These are phyloP conservation scores for Castanea sativa DNA, from an alignment of 306 rosid genomes.

Conservation along the genomic window DNA sequence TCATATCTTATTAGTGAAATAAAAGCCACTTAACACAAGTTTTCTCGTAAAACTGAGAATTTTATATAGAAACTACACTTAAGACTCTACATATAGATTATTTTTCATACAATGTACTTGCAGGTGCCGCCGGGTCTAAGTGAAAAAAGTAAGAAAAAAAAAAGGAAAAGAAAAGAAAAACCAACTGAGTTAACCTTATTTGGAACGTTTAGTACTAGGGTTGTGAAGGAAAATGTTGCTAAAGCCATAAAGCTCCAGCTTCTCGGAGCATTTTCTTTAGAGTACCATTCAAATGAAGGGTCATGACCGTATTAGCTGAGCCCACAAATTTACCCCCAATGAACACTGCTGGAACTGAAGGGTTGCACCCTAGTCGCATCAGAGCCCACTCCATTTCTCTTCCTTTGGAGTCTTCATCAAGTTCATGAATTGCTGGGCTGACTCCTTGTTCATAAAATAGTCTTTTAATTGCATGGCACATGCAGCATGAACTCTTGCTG, in stretches of 20 bases:
- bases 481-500: slow-evolving; percentile 98
- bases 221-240: neutral
- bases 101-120: slow-evolving; percentile 31
- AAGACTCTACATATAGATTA: neutral
- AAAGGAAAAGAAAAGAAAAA: neutral
- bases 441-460: slow-evolving; percentile 89
- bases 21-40: neutral
- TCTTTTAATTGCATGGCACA: slow-evolving; percentile 91
- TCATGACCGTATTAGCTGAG: slow-evolving; percentile 77
- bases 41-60: neutral
- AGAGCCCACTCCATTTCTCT: slow-evolving; percentile 95
- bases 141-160: neutral
- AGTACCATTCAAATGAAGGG: slow-evolving; percentile 86
- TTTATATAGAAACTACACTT: neutral
- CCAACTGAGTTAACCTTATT: slow-evolving; percentile 15
- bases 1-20: too few species aligned
- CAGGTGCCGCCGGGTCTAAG: slow-evolving; percentile 23
- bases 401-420: slow-evolving; percentile 73
- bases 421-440: slow-evolving; percentile 76
- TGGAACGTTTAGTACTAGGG: slow-evolving; percentile 2
- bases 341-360: slow-evolving; percentile 84
- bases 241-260: slow-evolving; percentile 96
- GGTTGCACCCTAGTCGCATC: slow-evolving; percentile 79
- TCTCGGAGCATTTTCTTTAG: slow-evolving; percentile 83
- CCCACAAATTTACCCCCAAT: slow-evolving; percentile 84